Conservation (phyloP, 345 rosid species). For the Arabis alpina region DNA sequence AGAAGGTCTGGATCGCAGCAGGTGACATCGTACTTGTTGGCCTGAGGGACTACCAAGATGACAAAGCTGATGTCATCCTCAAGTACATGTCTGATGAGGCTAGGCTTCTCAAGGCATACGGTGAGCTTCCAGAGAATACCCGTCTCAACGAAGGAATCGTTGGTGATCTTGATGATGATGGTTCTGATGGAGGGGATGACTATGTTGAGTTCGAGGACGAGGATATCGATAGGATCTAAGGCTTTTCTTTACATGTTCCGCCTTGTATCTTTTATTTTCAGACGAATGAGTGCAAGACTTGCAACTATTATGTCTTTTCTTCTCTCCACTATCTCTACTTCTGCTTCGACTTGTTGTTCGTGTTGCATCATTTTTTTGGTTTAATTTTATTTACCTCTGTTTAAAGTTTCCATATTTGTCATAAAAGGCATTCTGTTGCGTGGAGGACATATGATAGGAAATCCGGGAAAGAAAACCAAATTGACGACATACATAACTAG, state of each 20-base stretch:
- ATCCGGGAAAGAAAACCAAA: too few species aligned
- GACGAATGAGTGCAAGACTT: constrained; percentile 25
- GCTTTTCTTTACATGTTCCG: not conserved
- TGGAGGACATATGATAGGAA: too few species aligned
- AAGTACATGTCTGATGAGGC: constrained; percentile 88
- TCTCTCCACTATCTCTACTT: not conserved
- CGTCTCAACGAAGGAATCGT: constrained; percentile 75
- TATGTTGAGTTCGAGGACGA: constrained; percentile 79
- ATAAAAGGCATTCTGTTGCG: too few species aligned
- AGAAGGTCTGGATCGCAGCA: constrained; percentile 88
- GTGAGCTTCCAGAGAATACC: constrained; percentile 75
- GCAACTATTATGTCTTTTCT: constrained; percentile 20
- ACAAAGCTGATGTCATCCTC: constrained; percentile 81
- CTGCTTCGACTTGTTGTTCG: not conserved
- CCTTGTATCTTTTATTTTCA: constrained; percentile 34
- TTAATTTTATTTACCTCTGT: not conserved
- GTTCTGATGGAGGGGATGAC: constrained; percentile 58
- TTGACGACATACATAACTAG: too few species aligned
- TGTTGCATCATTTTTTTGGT: not conserved
- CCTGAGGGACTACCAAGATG: constrained; percentile 79
- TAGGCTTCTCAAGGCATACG: constrained; percentile 74
- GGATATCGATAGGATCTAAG: constrained; percentile 76
- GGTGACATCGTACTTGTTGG: constrained; percentile 82
- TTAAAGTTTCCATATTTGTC: not conserved
- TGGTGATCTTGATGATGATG: constrained; percentile 66